Evolutionary conservation across 257 asterid genomes (phyloP).

Genomic region (Solanum chilense): DNA sequence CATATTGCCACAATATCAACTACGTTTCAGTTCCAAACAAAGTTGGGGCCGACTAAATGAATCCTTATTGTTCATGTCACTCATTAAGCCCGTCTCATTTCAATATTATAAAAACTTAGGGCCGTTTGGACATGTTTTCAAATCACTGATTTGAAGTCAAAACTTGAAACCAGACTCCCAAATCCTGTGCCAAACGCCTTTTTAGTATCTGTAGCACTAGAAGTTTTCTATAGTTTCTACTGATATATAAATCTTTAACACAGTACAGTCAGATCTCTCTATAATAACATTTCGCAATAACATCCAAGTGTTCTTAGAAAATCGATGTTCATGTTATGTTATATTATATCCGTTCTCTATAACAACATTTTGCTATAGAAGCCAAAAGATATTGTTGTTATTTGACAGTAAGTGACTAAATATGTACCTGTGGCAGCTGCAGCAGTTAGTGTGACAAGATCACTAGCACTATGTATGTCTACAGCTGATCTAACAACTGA

Average conservation of each 20-base stretch:
- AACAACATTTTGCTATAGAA: not conserved
- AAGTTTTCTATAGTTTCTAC: not conserved
- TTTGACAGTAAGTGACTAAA: not conserved
- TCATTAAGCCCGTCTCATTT: not conserved
- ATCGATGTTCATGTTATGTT: not conserved
- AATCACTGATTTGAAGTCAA: not conserved
- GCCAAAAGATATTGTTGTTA: not conserved
- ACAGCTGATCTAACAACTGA: slow-evolving; percentile 58
- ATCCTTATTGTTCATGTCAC: not conserved
- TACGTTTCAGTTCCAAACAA: not conserved
- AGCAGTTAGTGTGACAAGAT: slow-evolving; percentile 71
- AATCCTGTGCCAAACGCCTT: not conserved
- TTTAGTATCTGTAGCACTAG: not conserved
- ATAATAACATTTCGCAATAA: not conserved
- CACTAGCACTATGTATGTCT: slow-evolving; percentile 53
- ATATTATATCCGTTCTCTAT: not conserved
- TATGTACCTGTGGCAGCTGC: slow-evolving; percentile 81
- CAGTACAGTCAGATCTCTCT: not conserved
- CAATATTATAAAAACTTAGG: not conserved
- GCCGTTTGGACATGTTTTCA: not conserved
- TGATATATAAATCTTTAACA: not conserved
- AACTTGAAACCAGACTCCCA: not conserved
- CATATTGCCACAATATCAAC: not conserved
- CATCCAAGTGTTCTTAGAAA: not conserved
- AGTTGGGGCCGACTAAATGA: not conserved